Evolutionary conservation across 805 yeast genomes (phyloP), one percentile per base, ranked within the genome.

Genomic region (Komagataella populi): DNA sequence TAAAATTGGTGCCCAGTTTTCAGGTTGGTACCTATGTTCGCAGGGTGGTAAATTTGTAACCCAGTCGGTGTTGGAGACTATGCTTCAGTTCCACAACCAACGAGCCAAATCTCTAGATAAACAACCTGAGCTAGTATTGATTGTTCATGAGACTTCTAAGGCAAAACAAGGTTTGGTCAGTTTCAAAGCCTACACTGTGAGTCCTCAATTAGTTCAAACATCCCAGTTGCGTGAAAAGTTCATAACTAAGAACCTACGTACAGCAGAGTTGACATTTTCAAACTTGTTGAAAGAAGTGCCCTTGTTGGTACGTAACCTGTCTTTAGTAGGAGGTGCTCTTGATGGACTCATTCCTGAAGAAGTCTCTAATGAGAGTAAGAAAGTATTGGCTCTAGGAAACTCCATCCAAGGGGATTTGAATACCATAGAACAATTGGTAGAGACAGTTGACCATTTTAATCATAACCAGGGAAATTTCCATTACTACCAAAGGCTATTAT

Each of bases 11-110:
- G 72, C 80, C 46, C 85, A 81, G 61, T 73, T 82, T 54, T 77
- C 82, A 55, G 96, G 96, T 39, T 87, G 90, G 88, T 87, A 85
- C 69, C 78, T 86, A 62, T 73, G 84, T 47, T 74, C 88, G 24
- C 69, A 72, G 50, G 76, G 84, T 45, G 93, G 93, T 48, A 80
- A 80, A 63, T 81, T 81, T 62, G 77, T 82, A 60, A 80, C 81
- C 54, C 74, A 77, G 51, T 78, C 78, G 51, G 71, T 85, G 50
- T 72, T 88, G 24, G 95, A 87, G 59, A 74, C 81, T 45, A 73
- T 87, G 69, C 77, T 81, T 48, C 77, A 77, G 54, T 78, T 78
- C 62, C 93, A 86, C 52, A 53, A 55, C 47, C 57, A 57, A 43
- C 54, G 56, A 44, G 56, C 57, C 23, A 65, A 63, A 51, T 59